Evolutionary conservation across 1,139 yeast genomes (phyloP).

Genomic region (Tardiomyces blankii): DNA sequence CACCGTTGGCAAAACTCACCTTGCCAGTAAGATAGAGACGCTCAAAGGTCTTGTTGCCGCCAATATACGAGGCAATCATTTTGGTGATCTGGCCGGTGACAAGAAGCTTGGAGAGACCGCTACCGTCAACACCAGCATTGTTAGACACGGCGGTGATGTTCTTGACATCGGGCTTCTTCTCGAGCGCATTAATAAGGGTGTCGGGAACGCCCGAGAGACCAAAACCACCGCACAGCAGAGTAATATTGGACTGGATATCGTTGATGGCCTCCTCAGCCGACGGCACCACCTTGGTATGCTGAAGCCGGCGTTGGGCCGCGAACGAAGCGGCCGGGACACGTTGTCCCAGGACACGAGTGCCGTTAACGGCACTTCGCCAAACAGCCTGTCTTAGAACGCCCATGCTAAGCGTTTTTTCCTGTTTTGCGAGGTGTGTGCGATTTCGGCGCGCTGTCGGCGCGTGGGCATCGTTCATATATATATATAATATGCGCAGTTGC

Average conservation of each 20-base stretch:
- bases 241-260: constrained; percentile 24
- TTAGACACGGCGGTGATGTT: constrained; percentile 38
- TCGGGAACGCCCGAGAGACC: constrained; percentile 41
- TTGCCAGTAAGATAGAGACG: constrained; percentile 33
- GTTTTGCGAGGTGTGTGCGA: neutral
- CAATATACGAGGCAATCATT: constrained; percentile 39
- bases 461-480: neutral
- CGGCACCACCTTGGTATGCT: constrained; percentile 5
- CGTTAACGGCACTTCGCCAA: neutral
- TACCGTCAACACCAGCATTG: constrained; percentile 39
- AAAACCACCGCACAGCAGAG: constrained; percentile 38
- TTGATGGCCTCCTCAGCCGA: constrained; percentile 11
- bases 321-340: neutral
- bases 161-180: constrained; percentile 23
- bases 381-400: neutral
- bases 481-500: neutral
- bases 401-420: neutral
- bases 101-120: constrained; percentile 34
- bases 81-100: constrained; percentile 35
- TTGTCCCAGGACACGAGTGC: neutral
- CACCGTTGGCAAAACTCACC: too few species aligned
- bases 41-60: constrained; percentile 36
- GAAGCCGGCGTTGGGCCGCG: neutral
- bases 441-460: neutral
- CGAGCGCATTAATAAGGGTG: constrained; percentile 32